These are phyloP conservation scores for Lignosus rhinocerotis DNA, from an alignment of 1,284 basidiomycete genomes.

Conservation along the genomic window DNA sequence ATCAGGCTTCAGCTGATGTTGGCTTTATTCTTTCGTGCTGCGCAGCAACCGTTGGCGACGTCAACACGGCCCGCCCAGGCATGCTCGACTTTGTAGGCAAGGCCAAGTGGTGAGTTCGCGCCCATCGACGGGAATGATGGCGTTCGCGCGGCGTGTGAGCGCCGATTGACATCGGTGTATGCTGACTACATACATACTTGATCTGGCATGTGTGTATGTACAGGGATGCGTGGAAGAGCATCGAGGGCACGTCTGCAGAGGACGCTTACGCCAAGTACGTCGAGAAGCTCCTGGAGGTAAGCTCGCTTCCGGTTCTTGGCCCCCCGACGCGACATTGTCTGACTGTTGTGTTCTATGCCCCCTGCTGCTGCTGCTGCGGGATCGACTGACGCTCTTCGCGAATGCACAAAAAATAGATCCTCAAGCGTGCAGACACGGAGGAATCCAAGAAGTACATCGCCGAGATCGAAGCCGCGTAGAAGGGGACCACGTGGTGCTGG, in stretches of 20 bases:
- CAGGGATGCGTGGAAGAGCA: constrained; percentile 87
- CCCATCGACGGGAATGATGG: too few species aligned
- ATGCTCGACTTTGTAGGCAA: constrained; percentile 80
- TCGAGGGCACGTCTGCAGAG: constrained; percentile 74
- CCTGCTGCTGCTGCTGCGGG: not conserved
- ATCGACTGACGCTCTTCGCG: constrained; percentile 37
- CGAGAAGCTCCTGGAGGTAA: constrained; percentile 67
- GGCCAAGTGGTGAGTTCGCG: constrained; percentile 71
- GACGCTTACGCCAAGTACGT: constrained; percentile 76
- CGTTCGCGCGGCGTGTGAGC: constrained; percentile 3
- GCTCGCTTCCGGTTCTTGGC: constrained; percentile 30
- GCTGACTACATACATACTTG: not conserved
- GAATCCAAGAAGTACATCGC: constrained; percentile 59
- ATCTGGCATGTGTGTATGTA: not conserved
- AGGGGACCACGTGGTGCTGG: not conserved
- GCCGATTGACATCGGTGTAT: constrained; percentile 1
- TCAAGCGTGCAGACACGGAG: constrained; percentile 50
- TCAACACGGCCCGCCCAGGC: constrained; percentile 64
- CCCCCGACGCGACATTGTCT: not conserved
- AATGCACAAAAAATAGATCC: constrained; percentile 56
- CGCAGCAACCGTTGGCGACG: constrained; percentile 75
- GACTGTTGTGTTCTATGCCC: not conserved
- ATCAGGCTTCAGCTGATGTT: not conserved
- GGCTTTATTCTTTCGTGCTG: constrained; percentile 2
- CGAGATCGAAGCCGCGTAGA: constrained; percentile 57